A percentile compares a stretch with the other conserved stretches of the same genome.
Conservation (phyloP, 495 filamentous ascomycete species). For the Annulohypoxylon nitens region DNA sequence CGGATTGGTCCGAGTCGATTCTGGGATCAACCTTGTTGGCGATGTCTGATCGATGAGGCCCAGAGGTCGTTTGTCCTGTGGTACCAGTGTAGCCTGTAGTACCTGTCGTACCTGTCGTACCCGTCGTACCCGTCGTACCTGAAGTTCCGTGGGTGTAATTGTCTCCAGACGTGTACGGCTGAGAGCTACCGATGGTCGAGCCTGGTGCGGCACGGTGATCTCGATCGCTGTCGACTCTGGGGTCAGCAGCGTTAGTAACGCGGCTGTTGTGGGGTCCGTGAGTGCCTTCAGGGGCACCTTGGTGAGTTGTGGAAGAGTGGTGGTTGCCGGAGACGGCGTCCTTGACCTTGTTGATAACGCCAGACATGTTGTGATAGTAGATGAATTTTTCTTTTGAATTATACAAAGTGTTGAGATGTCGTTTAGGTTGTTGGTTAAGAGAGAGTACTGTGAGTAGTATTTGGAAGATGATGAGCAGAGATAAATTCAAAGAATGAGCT, state of each 20-base stretch:
- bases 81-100: slow-evolving; percentile 36
- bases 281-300: slow-evolving; percentile 55
- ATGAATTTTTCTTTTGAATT: background rate
- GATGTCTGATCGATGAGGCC: slow-evolving; percentile 65
- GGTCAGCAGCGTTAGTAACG: slow-evolving; percentile 61
- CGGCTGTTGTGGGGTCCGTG: slow-evolving; percentile 60
- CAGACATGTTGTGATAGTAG: slow-evolving; percentile 68
- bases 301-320: slow-evolving; percentile 40
- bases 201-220: slow-evolving; percentile 48
- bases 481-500: background rate
- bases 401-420: slow-evolving; percentile 24
- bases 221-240: slow-evolving; percentile 63
- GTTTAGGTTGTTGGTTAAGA: slow-evolving; percentile 25
- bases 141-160: slow-evolving; percentile 45
- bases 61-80: slow-evolving; percentile 53
- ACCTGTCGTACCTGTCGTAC: slow-evolving; percentile 1
- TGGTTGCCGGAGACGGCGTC: slow-evolving; percentile 69
- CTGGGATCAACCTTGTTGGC: slow-evolving; percentile 69
- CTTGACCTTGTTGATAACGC: slow-evolving; percentile 80
- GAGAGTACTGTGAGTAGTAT: background rate
- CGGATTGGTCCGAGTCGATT: slow-evolving; percentile 62
- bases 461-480: slow-evolving; percentile 13
- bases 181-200: slow-evolving; percentile 48
- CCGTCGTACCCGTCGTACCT: background rate
- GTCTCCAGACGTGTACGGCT: slow-evolving; percentile 44